Evolutionary conservation across 2,329 filamentous ascomycete species (phyloP).

Genomic region (Penicillium sp.): DNA sequence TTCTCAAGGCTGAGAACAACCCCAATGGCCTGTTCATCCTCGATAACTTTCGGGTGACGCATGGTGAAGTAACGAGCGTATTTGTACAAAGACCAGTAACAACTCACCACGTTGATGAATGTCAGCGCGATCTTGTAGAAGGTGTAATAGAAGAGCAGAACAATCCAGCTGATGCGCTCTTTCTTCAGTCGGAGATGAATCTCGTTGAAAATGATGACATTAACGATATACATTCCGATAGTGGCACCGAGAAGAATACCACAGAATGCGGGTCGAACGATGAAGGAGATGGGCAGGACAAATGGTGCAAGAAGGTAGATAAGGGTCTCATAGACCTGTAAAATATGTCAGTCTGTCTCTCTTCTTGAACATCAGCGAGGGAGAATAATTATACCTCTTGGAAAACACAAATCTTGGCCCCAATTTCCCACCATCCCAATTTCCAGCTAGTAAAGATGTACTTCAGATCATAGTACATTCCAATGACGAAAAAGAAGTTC

Average conservation of each 20-base stretch:
- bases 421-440: conserved; percentile 55
- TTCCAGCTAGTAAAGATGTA: conserved; percentile 55
- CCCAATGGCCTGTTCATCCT: conserved; percentile 50
- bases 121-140: conserved; percentile 52
- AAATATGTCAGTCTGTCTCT: not conserved
- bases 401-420: conserved; percentile 55
- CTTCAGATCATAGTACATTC: conserved; percentile 53
- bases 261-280: conserved; percentile 47
- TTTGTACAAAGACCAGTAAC: conserved; percentile 48
- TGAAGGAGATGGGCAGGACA: conserved; percentile 51
- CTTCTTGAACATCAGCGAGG: not conserved
- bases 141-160: conserved; percentile 49
- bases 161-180: conserved; percentile 46
- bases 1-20: conserved; percentile 32
- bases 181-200: conserved; percentile 52
- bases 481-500: conserved; percentile 59
- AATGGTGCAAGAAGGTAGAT: conserved; percentile 53
- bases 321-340: conserved; percentile 50
- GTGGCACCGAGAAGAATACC: conserved; percentile 43
- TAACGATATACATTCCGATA: conserved; percentile 48
- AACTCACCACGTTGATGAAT: conserved; percentile 49
- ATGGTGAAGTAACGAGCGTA: conserved; percentile 54
- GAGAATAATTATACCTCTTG: conserved; percentile 43
- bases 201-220: conserved; percentile 54
- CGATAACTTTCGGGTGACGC: conserved; percentile 53